Evolutionary conservation across 2,329 filamentous ascomycete species (phyloP), one percentile per base, ranked within the genome.

Genomic region (Didymella keratinophila): DNA sequence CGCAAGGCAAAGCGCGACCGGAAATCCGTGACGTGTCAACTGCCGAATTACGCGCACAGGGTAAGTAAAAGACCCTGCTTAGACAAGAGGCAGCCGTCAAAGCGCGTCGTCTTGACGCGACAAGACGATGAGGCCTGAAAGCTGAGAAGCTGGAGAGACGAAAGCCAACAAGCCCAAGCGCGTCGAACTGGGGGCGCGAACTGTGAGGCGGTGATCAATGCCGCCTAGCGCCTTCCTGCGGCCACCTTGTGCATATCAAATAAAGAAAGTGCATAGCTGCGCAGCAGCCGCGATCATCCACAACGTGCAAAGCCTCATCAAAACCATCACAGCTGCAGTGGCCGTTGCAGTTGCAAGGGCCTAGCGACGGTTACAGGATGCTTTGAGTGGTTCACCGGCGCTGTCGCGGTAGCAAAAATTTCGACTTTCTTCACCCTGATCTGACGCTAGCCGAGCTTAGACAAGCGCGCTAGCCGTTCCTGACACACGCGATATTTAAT

Each of bases 401-500:
- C 65, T 64, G 63, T 69, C 30, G 64, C 63, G 63, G 60, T 61
- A 61, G 59, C 58, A 62, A 64, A 72, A 72, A 71, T 67, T 69
- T 72, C 68, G 60, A 58, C 58, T 67, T 60, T 63, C 48, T 61
- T 63, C 60, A 62, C 65, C 66, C 70, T 71, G 71, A 72, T 58
- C 32, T 54, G 30, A 46, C 56, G 46, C 56, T 58, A 54, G 50
- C 71, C 69, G 49, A 47, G 64, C 45, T 49, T 41, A 56, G 65
- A 62, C 60, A 65, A 67, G 56, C 54, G 62, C 65, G 21, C 36
- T 20, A 67, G 55, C 52, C 63, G 45, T 60, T 64, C 60, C 53
- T 58, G 62, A 63, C 58, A 60, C 52, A 56, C 44, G 61, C 57
- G 60, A 63, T 67, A 67, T 64, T 67, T 67, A 67, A 66, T 66